Evolutionary conservation across 371 early-diverging fungal species (phyloP), one percentile per base, ranked within the genome.

Genomic region (Lichtheimia hyalospora): DNA sequence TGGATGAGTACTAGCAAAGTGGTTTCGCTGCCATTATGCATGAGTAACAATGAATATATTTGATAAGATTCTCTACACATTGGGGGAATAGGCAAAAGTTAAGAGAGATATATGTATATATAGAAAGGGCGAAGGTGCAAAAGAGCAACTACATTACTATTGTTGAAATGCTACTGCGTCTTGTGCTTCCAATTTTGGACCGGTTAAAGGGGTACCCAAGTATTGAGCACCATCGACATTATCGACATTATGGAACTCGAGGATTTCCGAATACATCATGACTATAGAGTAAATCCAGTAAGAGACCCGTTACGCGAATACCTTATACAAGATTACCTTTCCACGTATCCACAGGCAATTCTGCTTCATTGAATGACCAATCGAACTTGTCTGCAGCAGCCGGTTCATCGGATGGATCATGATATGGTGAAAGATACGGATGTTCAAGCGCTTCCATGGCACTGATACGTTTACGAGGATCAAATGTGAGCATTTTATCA

Each of bases 321-420:
- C 49, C 27, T 7, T 27, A 4, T 27, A 7, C 27, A 5, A 49
- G 2, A 21, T 74, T 83, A 60, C 83, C 84, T 73, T 91, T 91
- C 96, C 95, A 95, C 61, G 89, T 86, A 57, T 93, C 94, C 10
- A 92, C 84, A 5, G 93, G 87, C 64, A 94, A 69, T 58, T 96
- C 95, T 1, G 92, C 91, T 62, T 94, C 95, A 54, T 90, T 93
- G 74, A 95, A 95, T 2, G 95, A 93, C 97, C 97, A 96, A 75
- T 96, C 96, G 68, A 96, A 96, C 61, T 79, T 81, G 54, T 84
- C 84, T 5, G 82, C 87, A 23, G 95, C 92, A 16, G 75, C 79
- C 14, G 92, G 93, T 67, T 97, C 98, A 69, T 97, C 97, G 15
- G 89, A 83, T 23, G 86, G 89, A 66, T 97, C 98, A 73, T 96